Conservation (phyloP, 2,329 filamentous ascomycete genomes). For the Talaromyces amestolkiae region DNA sequence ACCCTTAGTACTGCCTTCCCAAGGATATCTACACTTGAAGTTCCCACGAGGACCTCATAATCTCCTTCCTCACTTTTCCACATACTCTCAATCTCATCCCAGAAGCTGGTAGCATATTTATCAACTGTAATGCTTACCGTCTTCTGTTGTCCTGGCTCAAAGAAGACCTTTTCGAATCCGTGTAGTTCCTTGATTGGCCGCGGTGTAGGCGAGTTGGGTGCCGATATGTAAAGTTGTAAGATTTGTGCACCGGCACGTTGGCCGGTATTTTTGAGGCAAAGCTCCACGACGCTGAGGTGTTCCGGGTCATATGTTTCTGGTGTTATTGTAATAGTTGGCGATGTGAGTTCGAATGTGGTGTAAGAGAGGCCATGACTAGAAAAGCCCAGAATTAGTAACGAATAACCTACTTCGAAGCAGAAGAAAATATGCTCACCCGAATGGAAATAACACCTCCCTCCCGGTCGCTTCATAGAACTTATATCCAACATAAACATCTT, state of each 20-base stretch:
- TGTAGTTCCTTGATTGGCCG: conserved; percentile 26
- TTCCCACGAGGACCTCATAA: conserved; percentile 41
- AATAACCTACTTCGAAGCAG: background rate
- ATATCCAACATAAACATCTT: conserved; percentile 79
- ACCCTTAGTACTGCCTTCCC: conserved; percentile 24
- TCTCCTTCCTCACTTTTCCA: conserved; percentile 41
- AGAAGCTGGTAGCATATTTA: conserved; percentile 41
- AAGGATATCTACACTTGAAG: conserved; percentile 27
- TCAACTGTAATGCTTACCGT: conserved; percentile 30
- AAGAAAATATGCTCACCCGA: conserved; percentile 50
- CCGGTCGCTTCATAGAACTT: conserved; percentile 71
- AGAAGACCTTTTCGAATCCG: conserved; percentile 19
- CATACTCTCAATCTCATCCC: conserved; percentile 41
- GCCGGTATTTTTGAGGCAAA: conserved; percentile 53
- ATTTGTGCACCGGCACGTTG: conserved; percentile 53
- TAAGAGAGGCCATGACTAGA: conserved; percentile 70
- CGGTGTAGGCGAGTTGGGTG: conserved; percentile 27
- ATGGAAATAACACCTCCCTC: conserved; percentile 66
- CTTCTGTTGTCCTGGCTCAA: conserved; percentile 14
- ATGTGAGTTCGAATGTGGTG: conserved; percentile 61
- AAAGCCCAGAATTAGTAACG: background rate
- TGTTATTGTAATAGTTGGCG: conserved; percentile 21
- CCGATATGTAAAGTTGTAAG: conserved; percentile 55
- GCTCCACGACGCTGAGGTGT: conserved; percentile 43
- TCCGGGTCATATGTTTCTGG: background rate